A percentile compares a stretch with the other conserved stretches of the same genome.
These are phyloP conservation scores for Vitis amurensis DNA, from an alignment of 164 flowering plant species.

Conservation along the genomic window DNA sequence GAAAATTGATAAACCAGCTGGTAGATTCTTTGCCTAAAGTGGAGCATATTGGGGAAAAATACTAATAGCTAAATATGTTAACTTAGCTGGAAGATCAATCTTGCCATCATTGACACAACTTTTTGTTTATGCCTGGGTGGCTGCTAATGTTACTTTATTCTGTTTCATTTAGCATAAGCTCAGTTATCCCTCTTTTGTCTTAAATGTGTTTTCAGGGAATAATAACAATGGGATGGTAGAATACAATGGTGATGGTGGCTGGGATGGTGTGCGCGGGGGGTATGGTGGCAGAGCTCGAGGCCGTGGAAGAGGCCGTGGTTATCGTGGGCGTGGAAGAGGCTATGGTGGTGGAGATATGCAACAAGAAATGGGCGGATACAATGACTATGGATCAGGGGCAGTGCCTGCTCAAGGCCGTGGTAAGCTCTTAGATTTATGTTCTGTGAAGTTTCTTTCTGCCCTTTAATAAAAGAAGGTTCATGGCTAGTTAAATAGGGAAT, in stretches of 20 bases:
- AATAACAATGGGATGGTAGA: conserved; percentile 28
- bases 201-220: conserved; percentile 17
- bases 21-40: too few species aligned
- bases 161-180: not conserved
- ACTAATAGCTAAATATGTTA: too few species aligned
- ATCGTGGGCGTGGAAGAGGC: conserved; percentile 47
- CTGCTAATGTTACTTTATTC: too few species aligned
- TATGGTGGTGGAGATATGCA: conserved; percentile 41
- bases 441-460: not conserved
- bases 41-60: too few species aligned
- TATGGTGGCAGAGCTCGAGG: conserved; percentile 50
- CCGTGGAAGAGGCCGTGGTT: conserved; percentile 45
- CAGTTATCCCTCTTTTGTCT: conserved; percentile 7
- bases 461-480: not conserved
- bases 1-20: too few species aligned
- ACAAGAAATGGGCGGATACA: conserved; percentile 40
- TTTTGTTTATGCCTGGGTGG: too few species aligned
- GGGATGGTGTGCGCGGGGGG: conserved; percentile 39
- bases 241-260: conserved; percentile 42
- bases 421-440: conserved; percentile 10
- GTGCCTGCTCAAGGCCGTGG: conserved; percentile 41
- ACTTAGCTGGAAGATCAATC: too few species aligned
- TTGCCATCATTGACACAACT: too few species aligned
- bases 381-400: conserved; percentile 36
- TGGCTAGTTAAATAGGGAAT: not conserved